A percentile compares a stretch with the other conserved stretches of the same genome.
phyloP scores from a whole-genome alignment of 768 basidiomycete genomes.

The Rhizopogon sp. region DNA sequence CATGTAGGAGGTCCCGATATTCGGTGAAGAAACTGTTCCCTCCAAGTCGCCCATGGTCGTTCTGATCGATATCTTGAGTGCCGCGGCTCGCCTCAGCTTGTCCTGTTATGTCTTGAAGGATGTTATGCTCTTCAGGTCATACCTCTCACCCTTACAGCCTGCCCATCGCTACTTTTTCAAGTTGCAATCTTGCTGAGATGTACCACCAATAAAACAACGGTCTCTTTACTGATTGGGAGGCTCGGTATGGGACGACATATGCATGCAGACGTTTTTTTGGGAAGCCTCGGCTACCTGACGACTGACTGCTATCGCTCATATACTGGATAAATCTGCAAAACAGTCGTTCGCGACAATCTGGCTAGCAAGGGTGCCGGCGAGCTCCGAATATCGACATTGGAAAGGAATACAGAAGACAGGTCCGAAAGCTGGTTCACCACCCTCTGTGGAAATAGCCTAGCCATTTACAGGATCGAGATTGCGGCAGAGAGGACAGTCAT shows the following conservation, averaged over 20 bases:
- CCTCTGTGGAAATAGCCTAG: background rate
- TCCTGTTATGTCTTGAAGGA: constrained; percentile 24
- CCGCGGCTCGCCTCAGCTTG: background rate
- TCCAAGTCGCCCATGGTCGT: background rate
- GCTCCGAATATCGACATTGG: constrained; percentile 45
- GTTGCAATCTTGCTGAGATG: constrained; percentile 46
- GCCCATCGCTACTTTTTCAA: constrained; percentile 38
- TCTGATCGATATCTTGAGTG: background rate
- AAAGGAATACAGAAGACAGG: constrained; percentile 53
- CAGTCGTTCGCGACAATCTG: constrained; percentile 46
- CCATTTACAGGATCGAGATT: background rate
- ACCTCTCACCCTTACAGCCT: constrained; percentile 42
- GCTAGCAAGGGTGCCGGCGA: constrained; percentile 47
- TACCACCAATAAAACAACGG: constrained; percentile 56
- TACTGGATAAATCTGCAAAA: constrained; percentile 52
- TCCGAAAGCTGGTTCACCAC: constrained; percentile 12
- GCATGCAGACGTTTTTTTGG: constrained; percentile 50
- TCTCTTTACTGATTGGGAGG: constrained; percentile 42
- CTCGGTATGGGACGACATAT: constrained; percentile 42
- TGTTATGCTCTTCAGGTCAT: constrained; percentile 38
- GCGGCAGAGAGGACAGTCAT: constrained; percentile 46
- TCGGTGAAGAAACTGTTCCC: background rate
- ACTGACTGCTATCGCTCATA: constrained; percentile 52
- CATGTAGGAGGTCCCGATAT: background rate
- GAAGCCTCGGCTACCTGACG: constrained; percentile 42